Base-by-base conservation (phyloP, 2,329 filamentous ascomycete species). In the Ascochyta fabae region DNA sequence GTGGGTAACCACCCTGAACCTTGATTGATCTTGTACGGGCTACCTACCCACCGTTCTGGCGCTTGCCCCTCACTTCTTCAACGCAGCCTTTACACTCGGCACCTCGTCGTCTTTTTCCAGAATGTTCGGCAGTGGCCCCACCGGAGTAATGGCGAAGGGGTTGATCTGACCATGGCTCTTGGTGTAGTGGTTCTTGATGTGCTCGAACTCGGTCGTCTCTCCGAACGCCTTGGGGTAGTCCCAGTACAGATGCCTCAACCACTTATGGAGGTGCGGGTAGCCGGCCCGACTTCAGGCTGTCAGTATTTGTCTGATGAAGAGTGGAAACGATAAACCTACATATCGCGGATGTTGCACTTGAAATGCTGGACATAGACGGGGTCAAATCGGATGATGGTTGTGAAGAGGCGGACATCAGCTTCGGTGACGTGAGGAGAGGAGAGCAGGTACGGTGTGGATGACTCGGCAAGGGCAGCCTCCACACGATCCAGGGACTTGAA, bases 141-240 rank as follows among this genome's bases (percentile, higher is more conserved):
- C 72, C 1, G 94, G 93, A 23, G 92, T 94, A 71, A 99, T 96
- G 35, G 82, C 80, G 73, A 81, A 83, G 42, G 71, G 84, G 70
- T 88, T 88, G 65, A 88, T 88, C 76, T 88, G 86, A 62, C 73
- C 78, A 74, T 88, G 86, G 61, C 83, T 86, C 79, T 85, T 86
- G 2, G 86, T 88, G 71, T 88, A 88, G 67, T 88, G 86, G 40
- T 84, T 89, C 85, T 96, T 97, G 80, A 98, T 98, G 78, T 99
- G 95, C 75, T 96, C 86, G 74, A 96, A 96, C 75, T 97, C 85
- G 22, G 93, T 96, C 58, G 92, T 95, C 47, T 90, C 85, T 60
- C 81, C 80, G 79, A 96, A 97, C 2, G 91, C 92, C 6, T 91
- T 92, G 0, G 86, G 81, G 23, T 86, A 75, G 64, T 88, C 88